Base-by-base conservation (phyloP, 441 rosid species). In the Codiaeum variegatum region DNA sequence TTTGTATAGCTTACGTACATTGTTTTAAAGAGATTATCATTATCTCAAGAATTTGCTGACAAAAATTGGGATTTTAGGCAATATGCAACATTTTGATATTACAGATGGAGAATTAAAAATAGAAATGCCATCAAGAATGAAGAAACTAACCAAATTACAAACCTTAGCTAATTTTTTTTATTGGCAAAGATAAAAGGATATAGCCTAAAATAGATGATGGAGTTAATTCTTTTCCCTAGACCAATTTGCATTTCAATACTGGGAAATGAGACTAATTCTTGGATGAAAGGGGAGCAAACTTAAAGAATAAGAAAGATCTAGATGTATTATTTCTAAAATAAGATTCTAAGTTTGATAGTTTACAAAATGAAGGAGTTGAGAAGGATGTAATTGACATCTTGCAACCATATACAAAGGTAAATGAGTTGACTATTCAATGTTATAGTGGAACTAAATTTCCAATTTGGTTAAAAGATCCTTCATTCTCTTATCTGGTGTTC, bases 41-140 rank as follows among this genome's bases (percentile, higher is more conserved):
- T 15, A 54, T 29, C 80, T 77, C 18, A 19, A 52, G 6, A 40
- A 74, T 60, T 71, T 78, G 78, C 88, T 84, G 0, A 16, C 51
- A 56, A 73, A 68, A 49, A 51, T 80, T 24, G 73, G 69, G 9
- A 69, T 66, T 15, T 34, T 85, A 64, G 73, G 75, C 10, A 74
- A 71, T 72, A 70, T 83, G 60, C 63, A 52, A 7, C 79, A 77
- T 74, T 82, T 85, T 46, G 55, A 77, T 54, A 73, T 82, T 42
- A 46, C 72, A 36, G 58, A 62, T 47, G 73, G 73, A 46, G n/a
- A 40, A 19, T 70, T 82, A 23, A 51, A 21, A 2, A 24, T 34
- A 55, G 64, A 75, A 66, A 85, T 85, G 88, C 88, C 86, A 3
- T 7, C 61, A 40, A 51, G 52, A 1, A 71, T 85, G 70, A 67